Evolutionary conservation across 2,329 filamentous ascomycete genomes (phyloP).

Genomic region (Pseudocercospora vitis): DNA sequence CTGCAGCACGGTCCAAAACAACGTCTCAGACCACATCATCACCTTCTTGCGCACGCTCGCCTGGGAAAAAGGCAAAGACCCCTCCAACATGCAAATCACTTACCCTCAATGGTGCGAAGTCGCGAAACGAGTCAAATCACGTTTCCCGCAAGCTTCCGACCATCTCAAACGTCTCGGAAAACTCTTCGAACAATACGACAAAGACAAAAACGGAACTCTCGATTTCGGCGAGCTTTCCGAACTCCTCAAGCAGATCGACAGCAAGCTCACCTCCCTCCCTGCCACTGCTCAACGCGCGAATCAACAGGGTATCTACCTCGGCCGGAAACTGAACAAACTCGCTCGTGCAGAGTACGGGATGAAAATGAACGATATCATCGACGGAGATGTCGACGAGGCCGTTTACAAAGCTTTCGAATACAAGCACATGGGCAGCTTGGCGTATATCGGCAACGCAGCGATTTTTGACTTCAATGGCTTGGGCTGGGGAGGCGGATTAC

Average conservation of each 20-base stretch:
- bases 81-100: conserved; percentile 79
- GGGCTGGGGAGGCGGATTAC: conserved; percentile 76
- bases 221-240: conserved; percentile 91
- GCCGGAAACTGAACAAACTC: conserved; percentile 89
- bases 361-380: conserved; percentile 73
- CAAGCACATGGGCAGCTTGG: conserved; percentile 83
- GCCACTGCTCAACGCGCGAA: conserved; percentile 95
- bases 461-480: conserved; percentile 84
- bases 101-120: conserved; percentile 88
- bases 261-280: conserved; percentile 87
- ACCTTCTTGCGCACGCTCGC: conserved; percentile 85
- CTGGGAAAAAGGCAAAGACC: conserved; percentile 88
- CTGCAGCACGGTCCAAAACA: conserved; percentile 96
- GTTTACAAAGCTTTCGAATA: conserved; percentile 96
- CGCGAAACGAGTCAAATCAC: conserved; percentile 77
- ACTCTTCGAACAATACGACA: conserved; percentile 89
- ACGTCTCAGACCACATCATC: conserved; percentile 86
- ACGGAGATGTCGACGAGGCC: conserved; percentile 88
- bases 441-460: conserved; percentile 94
- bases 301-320: conserved; percentile 92
- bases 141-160: conserved; percentile 85
- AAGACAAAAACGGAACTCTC: conserved; percentile 86
- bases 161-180: conserved; percentile 88
- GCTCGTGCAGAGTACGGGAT: conserved; percentile 75
- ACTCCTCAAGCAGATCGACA: conserved; percentile 87